Evolutionary conservation across 768 basidiomycete genomes (phyloP).

Genomic region (Lactifluus rugatus): DNA sequence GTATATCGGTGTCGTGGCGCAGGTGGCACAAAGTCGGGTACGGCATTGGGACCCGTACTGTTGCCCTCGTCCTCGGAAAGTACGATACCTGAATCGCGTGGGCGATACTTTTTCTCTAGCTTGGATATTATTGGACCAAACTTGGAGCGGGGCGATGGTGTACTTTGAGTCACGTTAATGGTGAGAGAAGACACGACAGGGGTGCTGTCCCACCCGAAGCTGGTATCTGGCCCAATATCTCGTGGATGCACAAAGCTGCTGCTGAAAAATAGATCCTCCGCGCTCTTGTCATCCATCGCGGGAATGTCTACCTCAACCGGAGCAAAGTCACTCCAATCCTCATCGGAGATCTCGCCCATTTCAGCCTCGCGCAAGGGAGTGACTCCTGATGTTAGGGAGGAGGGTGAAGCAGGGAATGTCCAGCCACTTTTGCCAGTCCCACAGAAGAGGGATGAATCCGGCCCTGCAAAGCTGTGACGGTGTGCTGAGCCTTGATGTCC

Average conservation of each 20-base stretch:
- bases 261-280: conserved; percentile 20
- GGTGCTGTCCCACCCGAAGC: conserved; percentile 17
- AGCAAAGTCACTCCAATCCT: conserved; percentile 14
- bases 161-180: conserved; percentile 36
- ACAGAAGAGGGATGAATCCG: conserved; percentile 2
- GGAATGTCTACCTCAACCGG: conserved; percentile 17
- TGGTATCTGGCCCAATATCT: conserved; percentile 17
- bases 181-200: conserved; percentile 27
- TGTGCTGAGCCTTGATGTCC: background rate
- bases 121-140: conserved; percentile 24
- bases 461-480: conserved; percentile 17
- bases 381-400: conserved; percentile 7
- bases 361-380: conserved; percentile 3
- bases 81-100: conserved; percentile 57
- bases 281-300: conserved; percentile 11
- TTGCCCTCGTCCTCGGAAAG: conserved; percentile 51
- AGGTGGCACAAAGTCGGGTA: conserved; percentile 9
- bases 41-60: conserved; percentile 11
- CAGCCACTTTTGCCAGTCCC: background rate
- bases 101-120: conserved; percentile 50
- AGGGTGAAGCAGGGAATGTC: background rate
- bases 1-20: conserved; percentile 17
- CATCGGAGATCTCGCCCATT: conserved; percentile 19
- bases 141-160: conserved; percentile 47
- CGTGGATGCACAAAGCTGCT: conserved; percentile 17